Conservation (phyloP, 2,329 filamentous ascomycete genomes). For the Cordyceps tenuipes region DNA sequence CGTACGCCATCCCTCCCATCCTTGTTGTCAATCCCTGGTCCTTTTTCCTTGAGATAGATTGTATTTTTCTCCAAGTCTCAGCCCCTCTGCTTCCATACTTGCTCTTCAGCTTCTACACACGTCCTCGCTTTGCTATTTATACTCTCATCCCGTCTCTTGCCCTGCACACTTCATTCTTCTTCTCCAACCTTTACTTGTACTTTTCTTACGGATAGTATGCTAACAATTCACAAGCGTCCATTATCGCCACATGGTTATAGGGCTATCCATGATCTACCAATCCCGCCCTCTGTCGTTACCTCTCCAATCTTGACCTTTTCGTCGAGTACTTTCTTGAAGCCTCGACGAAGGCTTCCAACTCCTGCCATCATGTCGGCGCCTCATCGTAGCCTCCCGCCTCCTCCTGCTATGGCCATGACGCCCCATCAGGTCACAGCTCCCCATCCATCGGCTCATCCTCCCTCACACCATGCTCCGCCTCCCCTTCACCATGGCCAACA, state of each 20-base stretch:
- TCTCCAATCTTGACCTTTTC: slow-evolving; percentile 32
- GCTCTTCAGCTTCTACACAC: background rate
- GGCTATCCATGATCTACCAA: slow-evolving; percentile 45
- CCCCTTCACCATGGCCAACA: slow-evolving; percentile 14
- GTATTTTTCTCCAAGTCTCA: background rate
- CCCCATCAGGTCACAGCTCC: slow-evolving; percentile 25
- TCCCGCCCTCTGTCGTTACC: slow-evolving; percentile 38
- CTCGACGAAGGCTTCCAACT: slow-evolving; percentile 33
- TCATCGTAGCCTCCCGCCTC: slow-evolving; percentile 54
- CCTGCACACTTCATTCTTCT: background rate
- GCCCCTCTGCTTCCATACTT: background rate
- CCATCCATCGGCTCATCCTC: slow-evolving; percentile 1
- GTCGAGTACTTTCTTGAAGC: slow-evolving; percentile 12
- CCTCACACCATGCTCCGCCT: slow-evolving; percentile 9
- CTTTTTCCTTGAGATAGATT: slow-evolving; percentile 2
- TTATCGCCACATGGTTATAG: slow-evolving; percentile 35
- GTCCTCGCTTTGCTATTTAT: background rate
- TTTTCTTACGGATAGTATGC: slow-evolving; percentile 31
- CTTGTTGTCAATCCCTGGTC: slow-evolving; percentile 2
- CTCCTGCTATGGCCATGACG: slow-evolving; percentile 49
- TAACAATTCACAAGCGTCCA: slow-evolving; percentile 43
- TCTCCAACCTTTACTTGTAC: background rate
- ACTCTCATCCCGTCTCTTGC: background rate
- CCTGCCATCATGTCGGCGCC: slow-evolving; percentile 52
- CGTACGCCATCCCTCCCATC: background rate